Evolutionary conservation across 2,329 filamentous ascomycete genomes (phyloP), one percentile per base, ranked within the genome.

Genomic region (Fusarium sarcochroum): DNA sequence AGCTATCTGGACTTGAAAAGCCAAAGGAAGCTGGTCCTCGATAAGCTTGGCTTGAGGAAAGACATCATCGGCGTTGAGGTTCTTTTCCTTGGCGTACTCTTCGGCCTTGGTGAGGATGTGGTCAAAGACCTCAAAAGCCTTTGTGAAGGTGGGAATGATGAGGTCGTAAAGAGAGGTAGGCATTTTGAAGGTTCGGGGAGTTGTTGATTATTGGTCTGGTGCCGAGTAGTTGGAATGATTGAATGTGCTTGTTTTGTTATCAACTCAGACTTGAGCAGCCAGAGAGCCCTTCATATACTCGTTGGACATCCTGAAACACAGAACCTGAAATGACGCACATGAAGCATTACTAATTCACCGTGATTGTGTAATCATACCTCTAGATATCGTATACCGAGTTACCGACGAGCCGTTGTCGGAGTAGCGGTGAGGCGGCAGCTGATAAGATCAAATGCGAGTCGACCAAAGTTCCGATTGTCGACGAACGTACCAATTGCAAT

Each of bases 1-100:
- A 13, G 57, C 50, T 20, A 58, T 70, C 7, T 72, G 70, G 15
- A 73, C 62, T 32, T 72, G 69, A 7, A 73, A 73, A 10, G 60
- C 34, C 17, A 72, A 37, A 10, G 67, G 64, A 2, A 60, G 59
- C 37, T 73, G 67, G 18, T 73, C 70, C 10, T 72, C 64, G 11
- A 73, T 13, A 4, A 73, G 58, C 1, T 57, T 63, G 17, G 69
- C 69, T 27, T 65, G 25, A 4, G 46, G 32, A 2, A 63, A 71
- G 3, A 27, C 44, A 7, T 57, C 52, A 23, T 72, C 53, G 18
- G 64, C 57, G 18, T 71, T 46, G 18, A 69, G 25, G 2, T 53
- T 48, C 23, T 72, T 69, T 23, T 67, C 59, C 8, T 67, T 63
- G 41, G 69, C 67, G 38, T 67, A 65, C 18, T 72, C 41, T n/a